phyloP scores from a whole-genome alignment of 208 protist species.

The Trypanosoma vivax region DNA sequence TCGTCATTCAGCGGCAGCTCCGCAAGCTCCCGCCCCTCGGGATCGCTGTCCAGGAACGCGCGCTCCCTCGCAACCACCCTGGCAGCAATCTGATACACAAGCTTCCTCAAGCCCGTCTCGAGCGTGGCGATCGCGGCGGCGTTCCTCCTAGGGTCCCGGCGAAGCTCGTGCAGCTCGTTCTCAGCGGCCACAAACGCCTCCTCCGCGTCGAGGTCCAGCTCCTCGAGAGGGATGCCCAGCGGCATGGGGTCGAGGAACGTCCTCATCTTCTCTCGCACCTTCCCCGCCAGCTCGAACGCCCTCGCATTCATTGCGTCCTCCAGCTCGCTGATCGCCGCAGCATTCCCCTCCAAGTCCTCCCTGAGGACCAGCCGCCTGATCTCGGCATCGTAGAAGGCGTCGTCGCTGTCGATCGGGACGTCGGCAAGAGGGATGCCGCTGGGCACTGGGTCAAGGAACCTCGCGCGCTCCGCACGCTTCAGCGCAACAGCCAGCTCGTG shows the following conservation, averaged over 20 bases:
- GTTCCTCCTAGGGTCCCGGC: conserved; percentile 42
- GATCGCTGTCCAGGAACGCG: conserved; percentile 56
- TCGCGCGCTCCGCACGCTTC: conserved; percentile 21
- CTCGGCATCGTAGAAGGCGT: conserved; percentile 21
- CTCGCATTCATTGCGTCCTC: conserved; percentile 73
- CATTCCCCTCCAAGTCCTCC: conserved; percentile 3
- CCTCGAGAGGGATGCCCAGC: conserved; percentile 40
- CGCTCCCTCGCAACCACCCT: conserved; percentile 46
- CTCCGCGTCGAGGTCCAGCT: conserved; percentile 67
- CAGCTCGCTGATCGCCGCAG: conserved; percentile 7
- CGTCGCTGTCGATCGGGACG: conserved; percentile 28
- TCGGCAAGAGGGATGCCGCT: conserved; percentile 41
- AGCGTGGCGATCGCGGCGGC: conserved; percentile 37
- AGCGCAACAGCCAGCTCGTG: conserved; percentile 44
- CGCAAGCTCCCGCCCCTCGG: conserved; percentile 44
- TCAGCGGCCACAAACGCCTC: conserved; percentile 51
- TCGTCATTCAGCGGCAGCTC: conserved; percentile 51
- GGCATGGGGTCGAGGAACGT: conserved; percentile 41
- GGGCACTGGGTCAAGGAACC: conserved; percentile 47
- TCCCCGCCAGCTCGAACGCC: conserved; percentile 59
- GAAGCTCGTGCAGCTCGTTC: conserved; percentile 41
- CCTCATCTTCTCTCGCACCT: conserved; percentile 53
- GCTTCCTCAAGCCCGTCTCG: conserved; percentile 39
- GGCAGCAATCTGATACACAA: conserved; percentile 41
- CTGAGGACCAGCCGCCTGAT: conserved; percentile 4